Base-by-base conservation (phyloP, 1,284 basidiomycete genomes). In the Ustilago sp. region DNA sequence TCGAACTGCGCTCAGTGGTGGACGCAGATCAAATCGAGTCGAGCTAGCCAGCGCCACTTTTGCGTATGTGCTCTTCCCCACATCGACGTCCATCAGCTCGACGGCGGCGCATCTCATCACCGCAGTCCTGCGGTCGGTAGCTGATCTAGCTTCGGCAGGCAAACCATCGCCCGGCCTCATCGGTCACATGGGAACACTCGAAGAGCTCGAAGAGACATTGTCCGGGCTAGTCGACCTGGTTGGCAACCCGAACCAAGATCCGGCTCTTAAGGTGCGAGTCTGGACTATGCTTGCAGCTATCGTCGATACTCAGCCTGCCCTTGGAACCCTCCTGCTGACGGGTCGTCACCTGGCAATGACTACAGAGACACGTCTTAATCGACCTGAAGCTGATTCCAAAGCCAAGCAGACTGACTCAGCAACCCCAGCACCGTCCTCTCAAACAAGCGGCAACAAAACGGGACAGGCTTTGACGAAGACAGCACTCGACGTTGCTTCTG, bases 261-360 rank as follows among this genome's bases (percentile, higher is more conserved):
- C 90, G 63, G 88, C 88, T 2, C 89, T 94, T 6, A 88, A 94
- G 23, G 90, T 90, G 65, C 89, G 90, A 0, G 90, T 93, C 1
- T 97, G 95, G 94, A 90, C 89, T 67, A 92, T 97, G 80, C 90
- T 96, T 32, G 89, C 92, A 0, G 89, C 93, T 13, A 91, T 94
- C 3, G 91, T 95, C 23, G 91, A 93, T 73, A 92, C 91, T 63
- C 94, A 96, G 82, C 94, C 95, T 1, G 94, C 94, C 0, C 89
- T 97, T 6, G 93, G 93, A 0, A 90, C 90, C 51, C 88, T 97
- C 17, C 92, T 96, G 66, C 90, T 94, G 59, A 91, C 90, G 0
- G 94, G 91, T 2, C 89, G 90, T 90, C 86, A 90, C 89, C 63
- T 87, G 88, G 39, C 89, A 52, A 70, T 68, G 66, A 50, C 64